Evolutionary conservation across 2,329 filamentous ascomycete species (phyloP), one percentile per base, ranked within the genome.

Genomic region (Verticillium nubilum): DNA sequence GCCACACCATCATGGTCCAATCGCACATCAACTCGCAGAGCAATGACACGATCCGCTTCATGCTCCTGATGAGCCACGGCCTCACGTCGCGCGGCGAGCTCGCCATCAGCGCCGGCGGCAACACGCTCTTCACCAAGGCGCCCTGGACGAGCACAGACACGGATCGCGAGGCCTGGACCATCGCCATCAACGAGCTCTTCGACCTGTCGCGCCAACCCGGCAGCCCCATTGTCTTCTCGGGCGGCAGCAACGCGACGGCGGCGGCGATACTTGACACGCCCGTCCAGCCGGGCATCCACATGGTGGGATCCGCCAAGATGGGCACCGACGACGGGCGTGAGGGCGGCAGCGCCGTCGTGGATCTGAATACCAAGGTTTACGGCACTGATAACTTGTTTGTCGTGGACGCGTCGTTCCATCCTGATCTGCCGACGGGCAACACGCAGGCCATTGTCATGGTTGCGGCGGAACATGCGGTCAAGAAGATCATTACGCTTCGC

Each of bases 361-460:
- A 86, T 63, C 67, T 77, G 5, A 74, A 86, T 68, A 81, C 82
- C 56, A 81, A 79, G 68, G 81, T 86, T 4, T 86, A 82, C 63
- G 83, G 84, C 52, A 86, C 81, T 0, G 80, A 85, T 61, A 86
- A 86, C 70, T 71, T 86, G 54, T 86, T 85, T 66, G 80, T 86
- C 13, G 81, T 87, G 3, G 85, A 87, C 62, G 84, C 82, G 0
- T 80, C 80, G 25, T 84, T 88, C 63, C 85, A 86, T 72, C 85
- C 86, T 0, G 85, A 69, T 52, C 54, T 63, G 13, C 59, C 62
- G 23, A 63, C 62, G 7, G 62, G 62, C 6, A 63, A 63, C 61
- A 62, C 62, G 17, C 61, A 62, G 47, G 37, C 62, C 61, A 63
- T 63, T 35, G 62, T 63, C 42, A 62, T 63, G 61, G 58, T 63